Base-by-base conservation (phyloP, 2,329 filamentous ascomycete genomes). In the Microsporum audouinii region DNA sequence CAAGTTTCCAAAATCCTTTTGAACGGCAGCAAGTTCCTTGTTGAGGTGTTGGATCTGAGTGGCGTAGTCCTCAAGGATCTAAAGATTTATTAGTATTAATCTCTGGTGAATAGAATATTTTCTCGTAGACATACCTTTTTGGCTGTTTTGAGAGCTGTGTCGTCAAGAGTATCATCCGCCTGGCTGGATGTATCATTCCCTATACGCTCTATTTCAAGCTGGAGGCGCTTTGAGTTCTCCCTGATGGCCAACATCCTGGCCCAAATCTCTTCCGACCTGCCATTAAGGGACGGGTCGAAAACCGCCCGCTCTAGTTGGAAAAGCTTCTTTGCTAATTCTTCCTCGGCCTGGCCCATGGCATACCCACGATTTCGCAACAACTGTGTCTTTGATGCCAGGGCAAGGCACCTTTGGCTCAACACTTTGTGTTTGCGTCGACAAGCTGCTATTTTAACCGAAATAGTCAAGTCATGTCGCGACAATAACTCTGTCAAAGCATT, bases 231-330 rank as follows among this genome's bases (percentile, higher is more conserved):
- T 55, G 81, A 80, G 60, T 83, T 75, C 68, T 85, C 83, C 60
- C 83, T 75, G 59, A 86, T 79, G 5, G 80, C 79, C 56, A 85
- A 77, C 83, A 87, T 85, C 43, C 84, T 76, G 34, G 84, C 84
- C 84, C 84, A 87, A 61, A 86, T 83, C 71, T 86, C 84, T 69
- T 87, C 84, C 62, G 81, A 81, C 27, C 83, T 75, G 3, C 82
- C 84, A 51, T 78, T 78, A 55, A 86, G 75, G 3, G 80, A 78
- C 0, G 84, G 83, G 66, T 87, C 84, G 58, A 83, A 81, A 1
- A 84, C 81, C 57, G 77, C 76, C 59, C 79, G 78, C 69, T 85
- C 82, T 57, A 87, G 72, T 62, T 77, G 76, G n/a, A 78, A 67
- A 56, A 87, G 73, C 68, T 84, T 84, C 72, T 82, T 82, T 72